Base-by-base conservation (phyloP, 1,284 basidiomycete species). In the Cystobasidiaceae sp. region DNA sequence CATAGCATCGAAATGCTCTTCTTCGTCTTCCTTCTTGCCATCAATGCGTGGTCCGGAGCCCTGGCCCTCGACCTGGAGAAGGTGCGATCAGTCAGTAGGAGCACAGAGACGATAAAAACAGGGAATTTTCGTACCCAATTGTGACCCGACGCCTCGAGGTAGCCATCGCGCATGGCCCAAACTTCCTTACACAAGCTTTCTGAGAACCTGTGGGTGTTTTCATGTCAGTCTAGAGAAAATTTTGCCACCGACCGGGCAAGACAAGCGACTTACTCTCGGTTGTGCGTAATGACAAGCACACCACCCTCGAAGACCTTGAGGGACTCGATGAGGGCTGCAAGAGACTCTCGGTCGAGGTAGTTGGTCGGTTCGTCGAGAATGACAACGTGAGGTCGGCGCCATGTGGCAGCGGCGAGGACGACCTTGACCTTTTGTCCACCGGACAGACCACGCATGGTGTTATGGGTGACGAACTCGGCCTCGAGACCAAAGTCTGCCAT, bases 341-440 rank as follows among this genome's bases (percentile, higher is more conserved):
- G 86, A 71, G 93, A 96, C 81, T 97, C 93, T 79, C 93, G 89
- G 82, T 96, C 93, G 78, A 97, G 86, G 81, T 93, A 94, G 50
- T 62, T 88, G 86, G 77, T 93, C 71, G 94, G 94, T 82, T 98
- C 94, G 80, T 97, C 94, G 77, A 98, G 82, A 78, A 93, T 93
- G 79, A 98, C 89, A 79, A 97, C 80, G 82, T 98, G 96, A 68
- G 94, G 96, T 73, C 93, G 88, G 78, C 93, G 91, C 93, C 93
- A 97, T 69, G 75, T 66, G 17, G 63, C 67, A 30, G 62, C 67
- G 30, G 54, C 67, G 11, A 68, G 58, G 72, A 74, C 68, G 75
- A 72, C 50, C 93, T 97, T 51, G 94, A 97, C 93, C 83, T 98
- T 98, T 81, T 99, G 96, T 78, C 96, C 96, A 81, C 96, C 96